Percentiles rank a stretch among this genome's conserved stretches.
Conservation (phyloP, 2,329 filamentous ascomycete species). For the Arthrobotrys sphaeroides region DNA sequence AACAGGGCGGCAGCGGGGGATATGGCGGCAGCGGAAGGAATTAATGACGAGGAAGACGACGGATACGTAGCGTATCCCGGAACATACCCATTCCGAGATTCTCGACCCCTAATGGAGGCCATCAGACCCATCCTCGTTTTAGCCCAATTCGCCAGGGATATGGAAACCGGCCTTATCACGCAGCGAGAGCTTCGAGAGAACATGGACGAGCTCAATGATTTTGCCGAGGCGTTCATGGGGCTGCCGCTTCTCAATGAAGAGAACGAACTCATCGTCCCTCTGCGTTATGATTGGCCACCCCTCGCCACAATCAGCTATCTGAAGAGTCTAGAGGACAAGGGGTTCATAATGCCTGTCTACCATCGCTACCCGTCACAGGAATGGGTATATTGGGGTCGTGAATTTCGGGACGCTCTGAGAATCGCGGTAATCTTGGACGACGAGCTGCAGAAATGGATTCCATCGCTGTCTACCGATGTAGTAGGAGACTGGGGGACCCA, state of each 20-base stretch:
- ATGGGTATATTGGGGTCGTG: too few species aligned
- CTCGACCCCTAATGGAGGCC: constrained; percentile 8
- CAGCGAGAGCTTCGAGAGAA: not conserved
- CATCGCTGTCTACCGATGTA: not conserved
- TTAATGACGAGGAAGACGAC: too few species aligned
- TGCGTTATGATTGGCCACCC: constrained; percentile 21
- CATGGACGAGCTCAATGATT: not conserved
- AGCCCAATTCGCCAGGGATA: constrained; percentile 2
- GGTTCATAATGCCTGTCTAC: not conserved
- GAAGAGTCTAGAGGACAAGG: not conserved
- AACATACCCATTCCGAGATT: not conserved
- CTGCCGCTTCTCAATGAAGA: not conserved
- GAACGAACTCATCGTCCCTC: not conserved
- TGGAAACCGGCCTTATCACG: not conserved
- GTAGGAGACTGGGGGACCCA: not conserved
- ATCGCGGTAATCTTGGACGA: not conserved
- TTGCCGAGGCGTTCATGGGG: constrained; percentile 29
- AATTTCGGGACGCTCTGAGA: not conserved
- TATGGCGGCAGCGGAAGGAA: not conserved
- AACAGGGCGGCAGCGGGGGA: not conserved
- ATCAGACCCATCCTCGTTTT: constrained; percentile 19
- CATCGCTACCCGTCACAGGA: not conserved
- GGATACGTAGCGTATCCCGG: constrained; percentile 6
- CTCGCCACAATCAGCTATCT: not conserved
- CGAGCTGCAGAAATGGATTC: not conserved